Conservation (phyloP, 2,329 filamentous ascomycete genomes). For the Fusarium sp. region DNA sequence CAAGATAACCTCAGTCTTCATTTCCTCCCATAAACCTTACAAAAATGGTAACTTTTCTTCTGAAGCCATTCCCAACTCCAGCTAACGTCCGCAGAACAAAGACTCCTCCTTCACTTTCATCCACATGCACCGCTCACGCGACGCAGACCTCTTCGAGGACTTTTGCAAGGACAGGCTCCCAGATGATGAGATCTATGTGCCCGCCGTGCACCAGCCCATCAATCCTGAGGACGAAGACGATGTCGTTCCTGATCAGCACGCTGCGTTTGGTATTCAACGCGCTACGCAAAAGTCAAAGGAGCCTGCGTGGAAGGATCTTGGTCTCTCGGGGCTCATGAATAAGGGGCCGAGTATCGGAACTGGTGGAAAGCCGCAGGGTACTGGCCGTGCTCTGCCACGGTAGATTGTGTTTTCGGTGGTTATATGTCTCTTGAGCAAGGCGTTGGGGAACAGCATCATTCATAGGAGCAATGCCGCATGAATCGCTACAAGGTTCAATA, state of each 20-base stretch:
- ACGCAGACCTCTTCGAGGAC: slow-evolving; percentile 85
- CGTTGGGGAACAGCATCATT: slow-evolving; percentile 24
- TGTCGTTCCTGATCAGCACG: slow-evolving; percentile 88
- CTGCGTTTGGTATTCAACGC: slow-evolving; percentile 86
- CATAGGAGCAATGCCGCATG: background rate
- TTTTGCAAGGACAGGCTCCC: slow-evolving; percentile 78
- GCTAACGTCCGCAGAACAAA: slow-evolving; percentile 67
- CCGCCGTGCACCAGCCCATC: slow-evolving; percentile 81
- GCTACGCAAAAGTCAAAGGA: slow-evolving; percentile 80
- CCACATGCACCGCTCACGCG: slow-evolving; percentile 78
- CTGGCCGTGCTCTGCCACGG: slow-evolving; percentile 36
- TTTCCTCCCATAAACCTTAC: background rate
- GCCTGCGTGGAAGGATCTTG: slow-evolving; percentile 83
- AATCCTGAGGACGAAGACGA: slow-evolving; percentile 92
- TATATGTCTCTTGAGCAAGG: slow-evolving; percentile 18
- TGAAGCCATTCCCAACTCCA: background rate
- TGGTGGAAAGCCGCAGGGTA: slow-evolving; percentile 40
- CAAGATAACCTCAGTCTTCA: slow-evolving; percentile 10
- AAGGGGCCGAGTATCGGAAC: slow-evolving; percentile 63
- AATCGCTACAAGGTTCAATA: slow-evolving; percentile 7
- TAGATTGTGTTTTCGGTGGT: background rate
- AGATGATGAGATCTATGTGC: slow-evolving; percentile 86
- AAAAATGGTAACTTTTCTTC: slow-evolving; percentile 22
- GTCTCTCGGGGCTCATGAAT: slow-evolving; percentile 77
- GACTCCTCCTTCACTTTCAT: slow-evolving; percentile 82